Percentiles rank a stretch among this genome's conserved stretches.
These are phyloP conservation scores for Epichloe sylvatica DNA, from an alignment of 2,329 filamentous ascomycete genomes.

Conservation along the genomic window DNA sequence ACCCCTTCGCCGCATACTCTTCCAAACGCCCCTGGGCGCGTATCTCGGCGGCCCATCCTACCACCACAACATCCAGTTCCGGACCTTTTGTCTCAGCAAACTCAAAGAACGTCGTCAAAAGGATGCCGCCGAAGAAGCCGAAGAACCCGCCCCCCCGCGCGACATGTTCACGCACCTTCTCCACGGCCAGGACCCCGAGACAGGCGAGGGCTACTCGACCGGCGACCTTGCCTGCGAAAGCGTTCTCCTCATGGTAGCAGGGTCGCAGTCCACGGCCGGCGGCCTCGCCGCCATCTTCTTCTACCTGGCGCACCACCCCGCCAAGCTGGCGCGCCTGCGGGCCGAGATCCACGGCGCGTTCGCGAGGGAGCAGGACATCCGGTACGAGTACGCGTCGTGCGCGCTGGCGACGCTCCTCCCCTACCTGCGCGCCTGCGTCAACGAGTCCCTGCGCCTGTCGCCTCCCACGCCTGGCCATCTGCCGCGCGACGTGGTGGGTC, in stretches of 20 bases:
- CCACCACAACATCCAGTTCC: neutral
- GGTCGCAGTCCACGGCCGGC: conserved; percentile 10
- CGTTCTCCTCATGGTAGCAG: conserved; percentile 12
- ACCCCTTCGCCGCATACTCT: neutral
- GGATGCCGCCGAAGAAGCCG: neutral
- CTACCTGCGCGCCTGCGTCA: conserved; percentile 14
- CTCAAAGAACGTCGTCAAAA: conserved; percentile 5
- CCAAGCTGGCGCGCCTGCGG: conserved; percentile 6
- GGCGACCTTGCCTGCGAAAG: conserved; percentile 14
- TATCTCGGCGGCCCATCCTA: neutral
- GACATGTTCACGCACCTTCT: conserved; percentile 15
- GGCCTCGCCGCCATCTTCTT: conserved; percentile 9
- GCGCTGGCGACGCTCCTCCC: conserved; percentile 5
- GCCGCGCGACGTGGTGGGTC: conserved; percentile 6
- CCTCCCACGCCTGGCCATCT: conserved; percentile 11
- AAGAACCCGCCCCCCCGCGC: neutral
- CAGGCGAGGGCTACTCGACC: conserved; percentile 11
- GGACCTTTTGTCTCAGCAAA: conserved; percentile 1
- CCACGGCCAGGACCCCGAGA: conserved; percentile 11
- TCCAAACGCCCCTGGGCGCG: conserved; percentile 1
- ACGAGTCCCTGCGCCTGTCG: conserved; percentile 12
- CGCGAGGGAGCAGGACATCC: neutral
- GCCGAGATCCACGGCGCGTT: conserved; percentile 7
- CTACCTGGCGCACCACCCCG: conserved; percentile 8
- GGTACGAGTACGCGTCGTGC: neutral